Evolutionary conservation across 2,329 filamentous ascomycete genomes (phyloP), one percentile per base, ranked within the genome.

Genomic region (Hymenoscyphus salicellus): DNA sequence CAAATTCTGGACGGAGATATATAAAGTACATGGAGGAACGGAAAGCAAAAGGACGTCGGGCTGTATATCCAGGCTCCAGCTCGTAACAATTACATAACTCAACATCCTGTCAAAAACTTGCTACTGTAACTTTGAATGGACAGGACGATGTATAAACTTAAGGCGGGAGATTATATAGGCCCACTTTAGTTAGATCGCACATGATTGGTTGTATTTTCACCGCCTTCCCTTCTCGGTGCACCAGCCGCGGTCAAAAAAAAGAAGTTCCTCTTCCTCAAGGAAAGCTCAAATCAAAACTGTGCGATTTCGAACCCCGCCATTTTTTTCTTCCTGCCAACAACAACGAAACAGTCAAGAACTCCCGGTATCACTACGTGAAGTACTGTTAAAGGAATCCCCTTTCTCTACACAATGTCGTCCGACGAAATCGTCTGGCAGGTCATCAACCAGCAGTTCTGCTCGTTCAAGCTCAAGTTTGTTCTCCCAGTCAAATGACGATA

Each of bases 371-470:
- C 41, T 43, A 16, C 41, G 41, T 16, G 41, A 5, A 5, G 41
- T 43, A 6, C 41, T n/a, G 43, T 23, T 46, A 46, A 23, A 20
- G 23, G 7, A 23, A 20, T 46, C n/a, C 17, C n/a, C 8, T 46
- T 10, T n/a, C n/a, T n/a, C n/a, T n/a, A n/a, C 64, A 79, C 65
- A 64, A 96, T 95, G 91, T 87, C 91, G 65, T 96, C 92, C 68
- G 94, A 98, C 83, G 94, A 98, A 79, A 96, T 98, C 70, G 89
- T 98, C 69, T 99, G 95, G 95, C 89, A 93, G 77, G 91, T 97
- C 64, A 97, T 97, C 72, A 96, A 96, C 79, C 91, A 95, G 79
- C 91, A 94, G 76, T 96, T 95, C 77, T 98, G 95, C 82, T 89
- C 90, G 60, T 98, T 93, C 83, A 97, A 97, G 77, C 83, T 98